These are phyloP conservation scores for Collybia sp. DNA, from an alignment of 768 basidiomycete species.

Conservation along the genomic window DNA sequence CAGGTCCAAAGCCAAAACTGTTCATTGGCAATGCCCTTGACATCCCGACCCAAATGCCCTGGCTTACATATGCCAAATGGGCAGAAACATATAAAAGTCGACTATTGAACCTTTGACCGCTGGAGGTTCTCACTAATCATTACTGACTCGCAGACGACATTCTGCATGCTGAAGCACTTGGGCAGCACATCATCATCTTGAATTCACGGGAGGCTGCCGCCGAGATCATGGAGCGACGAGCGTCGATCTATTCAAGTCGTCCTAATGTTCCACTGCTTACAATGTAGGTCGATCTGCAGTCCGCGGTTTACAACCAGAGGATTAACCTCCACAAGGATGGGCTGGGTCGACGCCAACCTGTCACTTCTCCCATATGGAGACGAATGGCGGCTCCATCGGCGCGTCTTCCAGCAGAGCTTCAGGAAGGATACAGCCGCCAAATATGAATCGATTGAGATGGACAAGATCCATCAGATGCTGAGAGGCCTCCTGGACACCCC, in stretches of 20 bases:
- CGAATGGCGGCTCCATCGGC: conserved; percentile 1
- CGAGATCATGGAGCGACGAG: conserved; percentile 21
- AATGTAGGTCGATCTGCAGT: conserved; percentile 7
- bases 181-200: conserved; percentile 18
- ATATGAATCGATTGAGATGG: background rate
- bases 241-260: conserved; percentile 20
- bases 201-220: conserved; percentile 14
- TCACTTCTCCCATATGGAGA: conserved; percentile 5
- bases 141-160: conserved; percentile 20
- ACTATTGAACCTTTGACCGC: no score
- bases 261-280: conserved; percentile 13
- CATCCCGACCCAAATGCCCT: background rate
- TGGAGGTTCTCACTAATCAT: no score
- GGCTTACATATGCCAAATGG: background rate
- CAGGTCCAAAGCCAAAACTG: background rate
- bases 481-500: background rate
- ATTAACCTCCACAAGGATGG: conserved; percentile 1
- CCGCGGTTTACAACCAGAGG: no score
- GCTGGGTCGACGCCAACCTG: conserved; percentile 10
- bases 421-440: background rate
- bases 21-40: background rate
- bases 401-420: conserved; percentile 5
- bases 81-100: background rate
- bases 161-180: conserved; percentile 13
- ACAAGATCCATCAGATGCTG: background rate